Percentiles rank a stretch among this genome's conserved stretches.
Conservation (phyloP, 2,329 filamentous ascomycete species). For the Septoria linicola region DNA sequence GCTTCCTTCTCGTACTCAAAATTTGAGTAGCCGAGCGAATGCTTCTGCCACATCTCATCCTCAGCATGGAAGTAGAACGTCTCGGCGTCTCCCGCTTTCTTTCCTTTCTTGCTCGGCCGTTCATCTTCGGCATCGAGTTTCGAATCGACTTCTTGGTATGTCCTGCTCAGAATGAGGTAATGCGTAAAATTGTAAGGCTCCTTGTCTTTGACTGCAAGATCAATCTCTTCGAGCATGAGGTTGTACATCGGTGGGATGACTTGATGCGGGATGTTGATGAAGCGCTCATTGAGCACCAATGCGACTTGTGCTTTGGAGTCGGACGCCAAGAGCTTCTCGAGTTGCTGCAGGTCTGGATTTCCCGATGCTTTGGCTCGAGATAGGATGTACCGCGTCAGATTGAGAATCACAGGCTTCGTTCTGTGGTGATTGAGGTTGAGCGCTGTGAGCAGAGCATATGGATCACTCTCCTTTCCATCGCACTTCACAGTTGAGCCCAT, state of each 20-base stretch:
- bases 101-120: slow-evolving; percentile 61
- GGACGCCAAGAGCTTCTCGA: slow-evolving; percentile 41
- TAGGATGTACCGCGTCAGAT: slow-evolving; percentile 69
- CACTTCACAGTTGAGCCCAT: slow-evolving; percentile 95
- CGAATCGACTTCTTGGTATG: slow-evolving; percentile 85
- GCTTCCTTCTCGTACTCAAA: slow-evolving; percentile 77
- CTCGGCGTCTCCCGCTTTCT: slow-evolving; percentile 56
- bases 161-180: slow-evolving; percentile 87
- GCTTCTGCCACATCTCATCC: slow-evolving; percentile 81
- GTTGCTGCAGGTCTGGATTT: slow-evolving; percentile 31
- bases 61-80: slow-evolving; percentile 93
- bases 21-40: slow-evolving; percentile 67
- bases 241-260: slow-evolving; percentile 90
- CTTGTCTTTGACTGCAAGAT: slow-evolving; percentile 81
- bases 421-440: slow-evolving; percentile 77
- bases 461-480: slow-evolving; percentile 89
- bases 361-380: slow-evolving; percentile 54
- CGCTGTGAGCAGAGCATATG: slow-evolving; percentile 88
- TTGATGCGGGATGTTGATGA: slow-evolving; percentile 96
- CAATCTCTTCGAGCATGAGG: slow-evolving; percentile 89
- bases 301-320: slow-evolving; percentile 60
- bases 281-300: slow-evolving; percentile 82
- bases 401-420: slow-evolving; percentile 68
- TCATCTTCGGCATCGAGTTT: slow-evolving; percentile 67
- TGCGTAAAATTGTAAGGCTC: slow-evolving; percentile 93